Evolutionary conservation across 768 basidiomycete species (phyloP).

Genomic region (Leccinum longicurvipes): DNA sequence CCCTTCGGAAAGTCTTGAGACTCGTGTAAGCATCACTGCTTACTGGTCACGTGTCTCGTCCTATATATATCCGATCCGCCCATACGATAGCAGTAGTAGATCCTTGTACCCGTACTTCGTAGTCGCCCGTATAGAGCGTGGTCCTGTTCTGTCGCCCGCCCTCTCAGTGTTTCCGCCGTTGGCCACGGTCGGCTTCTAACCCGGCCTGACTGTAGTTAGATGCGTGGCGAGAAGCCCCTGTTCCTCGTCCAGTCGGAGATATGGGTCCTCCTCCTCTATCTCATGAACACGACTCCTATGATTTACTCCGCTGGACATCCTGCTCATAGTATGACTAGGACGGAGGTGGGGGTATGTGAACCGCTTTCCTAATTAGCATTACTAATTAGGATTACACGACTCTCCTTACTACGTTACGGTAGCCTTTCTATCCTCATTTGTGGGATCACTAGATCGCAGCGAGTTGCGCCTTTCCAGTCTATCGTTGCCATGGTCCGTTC

Average conservation of each 20-base stretch:
- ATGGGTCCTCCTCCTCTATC: constrained; percentile 70
- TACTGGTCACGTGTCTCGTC: too few species aligned
- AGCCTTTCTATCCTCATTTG: not conserved
- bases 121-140: too few species aligned
- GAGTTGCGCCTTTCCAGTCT: not conserved
- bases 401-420: not conserved
- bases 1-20: constrained; percentile 46
- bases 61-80: too few species aligned
- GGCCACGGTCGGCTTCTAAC: too few species aligned
- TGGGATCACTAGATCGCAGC: too few species aligned
- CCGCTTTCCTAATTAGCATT: constrained; percentile 10
- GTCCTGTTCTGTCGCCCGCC: too few species aligned
- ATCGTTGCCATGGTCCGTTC: not conserved
- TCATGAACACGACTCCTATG: constrained; percentile 29
- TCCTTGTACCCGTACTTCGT: too few species aligned
- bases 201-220: constrained; percentile 31
- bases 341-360: constrained; percentile 61
- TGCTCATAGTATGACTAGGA: constrained; percentile 30
- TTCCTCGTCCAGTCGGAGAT: constrained; percentile 71
- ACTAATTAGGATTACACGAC: not conserved
- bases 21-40: too few species aligned
- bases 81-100: too few species aligned
- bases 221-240: constrained; percentile 34
- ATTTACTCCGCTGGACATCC: constrained; percentile 29
- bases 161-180: too few species aligned